phyloP scores from a whole-genome alignment of 179 eudicot genomes.

The Pouteria campechiana region DNA sequence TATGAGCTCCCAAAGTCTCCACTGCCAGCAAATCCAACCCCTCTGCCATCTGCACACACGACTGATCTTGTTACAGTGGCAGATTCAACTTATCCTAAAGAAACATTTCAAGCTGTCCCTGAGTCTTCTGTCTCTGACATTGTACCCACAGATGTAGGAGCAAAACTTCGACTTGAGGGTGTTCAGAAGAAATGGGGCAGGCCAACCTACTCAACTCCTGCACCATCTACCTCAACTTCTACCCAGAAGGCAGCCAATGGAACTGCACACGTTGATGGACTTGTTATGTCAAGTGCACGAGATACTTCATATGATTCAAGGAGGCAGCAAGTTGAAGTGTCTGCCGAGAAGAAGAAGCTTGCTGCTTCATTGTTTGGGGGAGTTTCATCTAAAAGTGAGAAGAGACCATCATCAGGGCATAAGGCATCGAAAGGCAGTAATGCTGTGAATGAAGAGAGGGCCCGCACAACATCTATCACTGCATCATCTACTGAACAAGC shows the following conservation, averaged over 20 bases:
- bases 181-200: conserved; percentile 95
- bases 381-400: conserved; percentile 43
- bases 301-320: conserved; percentile 31
- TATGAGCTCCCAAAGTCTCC: conserved; percentile 81
- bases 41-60: conserved; percentile 29
- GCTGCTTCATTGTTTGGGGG: conserved; percentile 95
- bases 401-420: conserved; percentile 33
- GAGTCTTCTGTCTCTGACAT: conserved; percentile 26
- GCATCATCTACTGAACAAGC: conserved; percentile 12
- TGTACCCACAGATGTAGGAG: conserved; percentile 48
- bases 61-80: conserved; percentile 62
- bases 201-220: conserved; percentile 57
- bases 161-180: conserved; percentile 84
- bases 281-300: conserved; percentile 25
- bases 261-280: conserved; percentile 22
- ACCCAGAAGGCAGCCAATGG: conserved; percentile 42
- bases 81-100: conserved; percentile 39
- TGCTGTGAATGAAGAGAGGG: conserved; percentile 21
- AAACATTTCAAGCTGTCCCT: conserved; percentile 23
- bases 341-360: conserved; percentile 77
- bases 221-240: conserved; percentile 45
- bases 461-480: conserved; percentile 14
- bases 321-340: conserved; percentile 38
- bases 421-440: conserved; percentile 30
- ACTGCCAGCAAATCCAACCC: conserved; percentile 25